phyloP scores from a whole-genome alignment of 2,329 filamentous ascomycete genomes.

The Penicillium sp. region DNA sequence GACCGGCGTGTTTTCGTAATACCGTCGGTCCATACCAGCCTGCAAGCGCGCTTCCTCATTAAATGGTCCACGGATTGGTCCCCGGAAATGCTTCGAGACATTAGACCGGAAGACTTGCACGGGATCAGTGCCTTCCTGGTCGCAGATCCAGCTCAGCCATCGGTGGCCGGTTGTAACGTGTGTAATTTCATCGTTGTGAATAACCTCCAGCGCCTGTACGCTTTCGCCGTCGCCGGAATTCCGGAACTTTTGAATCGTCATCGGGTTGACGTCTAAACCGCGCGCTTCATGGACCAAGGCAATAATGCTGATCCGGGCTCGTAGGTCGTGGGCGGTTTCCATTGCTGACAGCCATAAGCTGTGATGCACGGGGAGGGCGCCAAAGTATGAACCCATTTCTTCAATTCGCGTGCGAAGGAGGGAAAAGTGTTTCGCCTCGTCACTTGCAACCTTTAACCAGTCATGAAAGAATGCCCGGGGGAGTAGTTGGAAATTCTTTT shows the following conservation, averaged over 20 bases:
- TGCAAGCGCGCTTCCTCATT: slow-evolving; percentile 42
- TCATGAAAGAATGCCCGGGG: slow-evolving; percentile 46
- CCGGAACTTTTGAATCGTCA: slow-evolving; percentile 47
- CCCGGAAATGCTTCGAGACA: slow-evolving; percentile 41
- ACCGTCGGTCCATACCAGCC: slow-evolving; percentile 43
- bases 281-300: slow-evolving; percentile 47
- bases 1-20: slow-evolving; percentile 33
- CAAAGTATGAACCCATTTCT: slow-evolving; percentile 43
- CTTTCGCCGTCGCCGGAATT: slow-evolving; percentile 40
- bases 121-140: slow-evolving; percentile 43
- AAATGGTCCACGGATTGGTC: slow-evolving; percentile 43
- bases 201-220: slow-evolving; percentile 40
- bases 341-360: slow-evolving; percentile 44
- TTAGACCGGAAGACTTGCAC: slow-evolving; percentile 44
- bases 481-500: slow-evolving; percentile 24
- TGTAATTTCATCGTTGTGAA: slow-evolving; percentile 47
- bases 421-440: slow-evolving; percentile 47
- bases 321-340: slow-evolving; percentile 42
- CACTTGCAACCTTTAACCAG: slow-evolving; percentile 46
- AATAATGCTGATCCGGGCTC: slow-evolving; percentile 45
- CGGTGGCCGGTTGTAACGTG: slow-evolving; percentile 47
- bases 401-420: slow-evolving; percentile 43
- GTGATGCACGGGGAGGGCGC: slow-evolving; percentile 44
- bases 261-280: slow-evolving; percentile 45
- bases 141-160: slow-evolving; percentile 46